Conservation (phyloP, 2,329 filamentous ascomycete genomes). For the Talaromyces pinophilus region DNA sequence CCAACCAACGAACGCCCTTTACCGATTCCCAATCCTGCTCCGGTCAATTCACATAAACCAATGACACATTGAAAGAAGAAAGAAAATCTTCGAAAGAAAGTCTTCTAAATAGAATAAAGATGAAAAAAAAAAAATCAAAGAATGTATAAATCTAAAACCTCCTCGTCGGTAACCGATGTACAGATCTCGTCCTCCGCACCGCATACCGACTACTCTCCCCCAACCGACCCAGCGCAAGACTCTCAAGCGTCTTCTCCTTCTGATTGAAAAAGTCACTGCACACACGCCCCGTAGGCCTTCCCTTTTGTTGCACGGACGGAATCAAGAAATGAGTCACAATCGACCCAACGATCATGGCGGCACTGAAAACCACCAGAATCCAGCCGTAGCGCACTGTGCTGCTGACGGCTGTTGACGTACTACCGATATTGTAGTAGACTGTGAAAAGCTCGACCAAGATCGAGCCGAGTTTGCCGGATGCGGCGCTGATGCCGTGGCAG, state of each 20-base stretch:
- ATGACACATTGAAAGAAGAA: neutral
- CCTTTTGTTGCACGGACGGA: slow-evolving; percentile 39
- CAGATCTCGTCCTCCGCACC: slow-evolving; percentile 22
- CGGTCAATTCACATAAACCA: neutral
- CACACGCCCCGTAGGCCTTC: slow-evolving; percentile 23
- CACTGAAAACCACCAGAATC: slow-evolving; percentile 45
- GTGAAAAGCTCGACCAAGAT: slow-evolving; percentile 46
- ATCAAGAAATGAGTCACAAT: slow-evolving; percentile 45
- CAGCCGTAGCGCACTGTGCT: slow-evolving; percentile 43
- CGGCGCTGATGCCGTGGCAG: slow-evolving; percentile 58
- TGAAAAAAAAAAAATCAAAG: neutral
- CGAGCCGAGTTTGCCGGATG: slow-evolving; percentile 55
- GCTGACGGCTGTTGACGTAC: slow-evolving; percentile 33
- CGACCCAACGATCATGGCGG: slow-evolving; percentile 46
- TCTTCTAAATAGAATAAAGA: neutral
- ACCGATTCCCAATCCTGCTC: neutral
- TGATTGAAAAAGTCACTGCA: slow-evolving; percentile 19
- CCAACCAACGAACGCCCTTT: neutral
- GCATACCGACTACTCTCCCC: slow-evolving; percentile 41
- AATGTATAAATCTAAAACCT: slow-evolving; percentile 8
- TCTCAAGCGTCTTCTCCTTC: slow-evolving; percentile 42
- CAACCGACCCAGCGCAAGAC: slow-evolving; percentile 40
- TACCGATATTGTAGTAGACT: slow-evolving; percentile 43
- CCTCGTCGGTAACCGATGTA: slow-evolving; percentile 20
- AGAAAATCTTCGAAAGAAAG: neutral